A percentile compares a stretch with the other conserved stretches of the same genome.
Evolutionary conservation across 306 rosid species (phyloP).

Genomic region (Rosa lucieae): DNA sequence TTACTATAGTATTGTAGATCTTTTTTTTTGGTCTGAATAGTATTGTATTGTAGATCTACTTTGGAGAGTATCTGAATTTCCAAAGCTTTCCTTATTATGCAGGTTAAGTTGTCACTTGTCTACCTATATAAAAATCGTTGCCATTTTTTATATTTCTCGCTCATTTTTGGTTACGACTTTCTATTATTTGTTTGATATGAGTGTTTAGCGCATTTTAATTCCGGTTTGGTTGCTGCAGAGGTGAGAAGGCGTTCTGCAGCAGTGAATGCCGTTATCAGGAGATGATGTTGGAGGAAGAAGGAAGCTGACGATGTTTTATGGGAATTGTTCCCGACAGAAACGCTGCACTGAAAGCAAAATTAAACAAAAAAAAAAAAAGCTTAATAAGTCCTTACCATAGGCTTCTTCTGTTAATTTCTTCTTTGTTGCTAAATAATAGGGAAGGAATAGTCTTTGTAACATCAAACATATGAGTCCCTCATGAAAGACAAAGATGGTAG

Average conservation of each 20-base stretch:
- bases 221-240: constrained; percentile 45
- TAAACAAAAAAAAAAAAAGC: background rate
- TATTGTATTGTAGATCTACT: background rate
- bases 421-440: constrained; percentile 11
- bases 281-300: constrained; percentile 60
- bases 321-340: constrained; percentile 12
- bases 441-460: constrained; percentile 6
- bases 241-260: constrained; percentile 96
- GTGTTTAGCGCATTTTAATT: background rate
- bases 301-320: constrained; percentile 28
- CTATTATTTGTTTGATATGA: background rate
- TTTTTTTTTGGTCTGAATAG: too few relatives aligned
- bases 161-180: background rate
- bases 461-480: background rate
- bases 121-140: background rate
- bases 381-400: constrained; percentile 1
- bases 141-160: background rate
- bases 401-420: background rate
- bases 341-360: background rate
- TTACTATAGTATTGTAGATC: background rate
- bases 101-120: constrained; percentile 1
- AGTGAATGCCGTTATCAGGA: constrained; percentile 72
- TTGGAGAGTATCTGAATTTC: background rate
- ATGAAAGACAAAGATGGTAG: constrained; percentile 22
- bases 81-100: background rate